A percentile compares a stretch with the other conserved stretches of the same genome.
Conservation (phyloP, 768 basidiomycete genomes). For the Collybia sordida region DNA sequence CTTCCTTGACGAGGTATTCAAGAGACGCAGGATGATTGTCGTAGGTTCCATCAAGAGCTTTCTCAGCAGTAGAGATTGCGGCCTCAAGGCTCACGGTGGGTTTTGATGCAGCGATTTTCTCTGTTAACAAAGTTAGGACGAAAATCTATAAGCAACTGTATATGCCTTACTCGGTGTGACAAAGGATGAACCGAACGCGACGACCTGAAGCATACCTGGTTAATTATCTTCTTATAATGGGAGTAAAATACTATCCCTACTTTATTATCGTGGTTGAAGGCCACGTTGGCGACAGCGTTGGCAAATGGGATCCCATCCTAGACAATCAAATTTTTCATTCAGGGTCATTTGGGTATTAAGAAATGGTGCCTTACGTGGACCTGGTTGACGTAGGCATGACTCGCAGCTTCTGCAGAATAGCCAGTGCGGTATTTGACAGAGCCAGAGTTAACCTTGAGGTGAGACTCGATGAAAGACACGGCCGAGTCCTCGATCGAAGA, state of each 20-base stretch:
- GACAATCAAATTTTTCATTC: background rate
- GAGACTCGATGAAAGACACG: slow-evolving; percentile 21
- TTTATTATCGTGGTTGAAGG: slow-evolving; percentile 13
- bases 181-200: slow-evolving; percentile 46
- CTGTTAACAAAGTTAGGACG: slow-evolving; percentile 9
- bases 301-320: slow-evolving; percentile 17
- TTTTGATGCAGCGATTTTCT: slow-evolving; percentile 26
- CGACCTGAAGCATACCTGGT: slow-evolving; percentile 19
- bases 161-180: slow-evolving; percentile 33
- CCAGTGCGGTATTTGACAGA: slow-evolving; percentile 15
- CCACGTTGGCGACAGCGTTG: slow-evolving; percentile 20
- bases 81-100: slow-evolving; percentile 33
- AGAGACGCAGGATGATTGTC: slow-evolving; percentile 37
- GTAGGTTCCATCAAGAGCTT: slow-evolving; percentile 34
- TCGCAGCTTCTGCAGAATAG: slow-evolving; percentile 13
- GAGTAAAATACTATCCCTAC: background rate
- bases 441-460: slow-evolving; percentile 18
- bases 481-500: slow-evolving; percentile 21
- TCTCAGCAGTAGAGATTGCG: slow-evolving; percentile 37
- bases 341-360: background rate
- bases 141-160: background rate
- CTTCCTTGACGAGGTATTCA: slow-evolving; percentile 39
- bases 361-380: slow-evolving; percentile 13
- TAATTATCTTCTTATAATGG: too few species aligned
- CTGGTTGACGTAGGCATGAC: slow-evolving; percentile 21